Base-by-base conservation (phyloP, 2,329 filamentous ascomycete genomes). In the Penicillium oxalicum region DNA sequence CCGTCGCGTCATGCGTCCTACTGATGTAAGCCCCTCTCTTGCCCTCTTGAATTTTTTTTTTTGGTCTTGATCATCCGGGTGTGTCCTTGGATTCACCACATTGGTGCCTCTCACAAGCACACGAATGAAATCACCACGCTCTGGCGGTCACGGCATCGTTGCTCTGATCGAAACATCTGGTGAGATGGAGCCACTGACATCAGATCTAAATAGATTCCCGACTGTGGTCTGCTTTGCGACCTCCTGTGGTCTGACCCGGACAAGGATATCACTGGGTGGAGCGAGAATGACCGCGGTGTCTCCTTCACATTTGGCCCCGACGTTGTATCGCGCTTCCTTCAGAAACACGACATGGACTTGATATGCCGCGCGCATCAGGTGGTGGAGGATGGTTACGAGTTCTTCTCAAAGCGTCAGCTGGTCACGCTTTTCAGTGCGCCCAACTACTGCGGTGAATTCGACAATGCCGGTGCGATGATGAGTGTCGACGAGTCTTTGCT, bases 391-490 rank as follows among this genome's bases (percentile, higher is more conserved):
- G 93, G 93, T 49, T 98, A 98, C 75, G 93, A 98, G 72, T 98
- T 98, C 79, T 98, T 98, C 78, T 95, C 90, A 53, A 97, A 97
- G 77, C 86, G 93, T 62, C 91, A 97, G 73, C 79, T 98, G 57
- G 93, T 98, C 56, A 98, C 93, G 49, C 78, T 98, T 50, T 98
- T 98, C 78, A 95, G 89, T 67, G 93, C 93, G 45, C 93, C 93
- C 60, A 98, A 98, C 77, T 98, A 98, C 79, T 98, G 91, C 65
- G 91, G 91, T 72, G 93, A 98, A 76, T 98, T 98, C 68, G 93
- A 98, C 79, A 98, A 98, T 68, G 91, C 91, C 45, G 93, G 93
- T 70, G 93, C 93, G 57, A 97, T 98, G 91, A 97, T 98, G 93
- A 96, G 91, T 68, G 93, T 98, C 35, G 93, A 97, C 70, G 93